Conservation (phyloP, 345 rosid species). For the Eucalyptus decipiens region DNA sequence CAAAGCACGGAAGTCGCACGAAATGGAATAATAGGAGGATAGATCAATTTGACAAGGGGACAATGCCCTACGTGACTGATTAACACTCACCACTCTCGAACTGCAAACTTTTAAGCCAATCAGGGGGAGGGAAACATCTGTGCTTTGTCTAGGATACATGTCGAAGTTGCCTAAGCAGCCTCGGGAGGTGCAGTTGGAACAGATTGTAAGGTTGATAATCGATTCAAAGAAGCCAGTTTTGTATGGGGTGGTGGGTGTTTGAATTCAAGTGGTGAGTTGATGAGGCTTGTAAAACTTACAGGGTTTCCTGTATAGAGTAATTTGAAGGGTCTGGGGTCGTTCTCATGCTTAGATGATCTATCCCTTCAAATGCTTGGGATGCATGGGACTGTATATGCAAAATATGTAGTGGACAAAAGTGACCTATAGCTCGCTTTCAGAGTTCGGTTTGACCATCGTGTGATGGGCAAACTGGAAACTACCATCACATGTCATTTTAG, state of each 20-base stretch:
- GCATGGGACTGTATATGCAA: slow-evolving; percentile 93
- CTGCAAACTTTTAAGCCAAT: too few relatives aligned
- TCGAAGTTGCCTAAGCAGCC: slow-evolving; percentile 79
- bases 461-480: too few relatives aligned
- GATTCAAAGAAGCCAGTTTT: slow-evolving; percentile 79
- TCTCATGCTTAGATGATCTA: slow-evolving; percentile 43
- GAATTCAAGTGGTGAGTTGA: slow-evolving; percentile 81
- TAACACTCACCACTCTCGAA: too few relatives aligned
- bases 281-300: slow-evolving; percentile 67
- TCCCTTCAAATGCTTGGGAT: slow-evolving; percentile 92
- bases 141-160: slow-evolving; percentile 31
- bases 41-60: too few relatives aligned
- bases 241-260: slow-evolving; percentile 97
- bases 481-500: too few relatives aligned
- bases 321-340: slow-evolving; percentile 88
- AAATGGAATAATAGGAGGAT: too few relatives aligned
- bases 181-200: slow-evolving; percentile 37
- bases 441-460: background rate
- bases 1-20: too few relatives aligned
- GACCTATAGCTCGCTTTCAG: slow-evolving; percentile 88
- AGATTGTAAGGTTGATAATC: slow-evolving; percentile 66
- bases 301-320: slow-evolving; percentile 92
- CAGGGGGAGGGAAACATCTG: too few relatives aligned
- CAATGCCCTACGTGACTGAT: too few relatives aligned
- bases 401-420: slow-evolving; percentile 76